Conservation (phyloP, 805 yeast species). For the Myxozyma mucilagina region DNA sequence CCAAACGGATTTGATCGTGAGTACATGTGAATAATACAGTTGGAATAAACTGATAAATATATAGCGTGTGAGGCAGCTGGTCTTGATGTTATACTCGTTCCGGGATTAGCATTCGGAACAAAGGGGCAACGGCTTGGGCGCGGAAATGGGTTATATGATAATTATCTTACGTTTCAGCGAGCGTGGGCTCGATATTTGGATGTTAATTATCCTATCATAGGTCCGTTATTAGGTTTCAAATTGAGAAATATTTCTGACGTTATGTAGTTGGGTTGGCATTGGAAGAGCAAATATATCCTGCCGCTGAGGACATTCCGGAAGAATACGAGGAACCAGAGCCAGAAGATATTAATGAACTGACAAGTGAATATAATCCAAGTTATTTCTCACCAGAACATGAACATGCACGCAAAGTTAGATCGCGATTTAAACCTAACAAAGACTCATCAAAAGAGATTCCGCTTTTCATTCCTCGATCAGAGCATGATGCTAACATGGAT, state of each 20-base stretch:
- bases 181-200: slow-evolving; percentile 36
- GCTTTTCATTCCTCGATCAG: not conserved
- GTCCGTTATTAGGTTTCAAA: slow-evolving; percentile 16
- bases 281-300: slow-evolving; percentile 52
- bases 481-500: slow-evolving; percentile 5
- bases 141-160: slow-evolving; percentile 93
- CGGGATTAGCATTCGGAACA: slow-evolving; percentile 78
- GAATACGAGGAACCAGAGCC: not conserved
- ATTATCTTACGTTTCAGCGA: slow-evolving; percentile 56
- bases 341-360: not conserved
- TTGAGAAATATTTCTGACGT: slow-evolving; percentile 40
- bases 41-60: too few relatives aligned
- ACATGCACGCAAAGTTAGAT: not conserved
- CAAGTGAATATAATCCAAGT: not conserved
- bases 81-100: slow-evolving; percentile 74
- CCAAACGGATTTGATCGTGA: not conserved
- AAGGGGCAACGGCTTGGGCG: slow-evolving; percentile 70
- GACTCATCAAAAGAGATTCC: not conserved
- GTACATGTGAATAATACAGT: not conserved
- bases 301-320: not conserved
- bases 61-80: slow-evolving; percentile 40
- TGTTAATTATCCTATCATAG: slow-evolving; percentile 34
- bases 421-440: not conserved
- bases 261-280: slow-evolving; percentile 63
- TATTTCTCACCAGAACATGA: not conserved